Evolutionary conservation across 208 protist species (phyloP).

Genomic region (Acanthamoeba lenticulata): DNA sequence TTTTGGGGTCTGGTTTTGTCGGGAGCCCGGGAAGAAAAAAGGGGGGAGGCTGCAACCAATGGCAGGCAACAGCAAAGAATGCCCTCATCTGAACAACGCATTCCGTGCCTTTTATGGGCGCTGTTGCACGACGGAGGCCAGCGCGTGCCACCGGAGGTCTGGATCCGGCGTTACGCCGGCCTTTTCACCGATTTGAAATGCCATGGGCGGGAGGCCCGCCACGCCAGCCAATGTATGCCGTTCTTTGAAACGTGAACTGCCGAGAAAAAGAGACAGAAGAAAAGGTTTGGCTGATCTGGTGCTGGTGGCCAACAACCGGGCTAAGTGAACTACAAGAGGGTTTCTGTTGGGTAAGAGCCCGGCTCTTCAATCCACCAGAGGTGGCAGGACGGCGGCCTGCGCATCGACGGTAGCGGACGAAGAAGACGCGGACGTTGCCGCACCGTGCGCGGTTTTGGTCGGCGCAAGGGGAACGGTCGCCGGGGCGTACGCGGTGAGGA

Average conservation of each 20-base stretch:
- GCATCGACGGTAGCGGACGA: background rate
- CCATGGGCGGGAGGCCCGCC: too few species aligned
- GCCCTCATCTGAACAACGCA: background rate
- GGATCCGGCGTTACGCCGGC: too few species aligned
- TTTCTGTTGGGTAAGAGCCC: background rate
- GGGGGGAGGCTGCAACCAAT: background rate
- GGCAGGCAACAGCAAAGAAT: background rate
- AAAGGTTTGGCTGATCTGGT: too few species aligned
- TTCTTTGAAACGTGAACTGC: too few species aligned
- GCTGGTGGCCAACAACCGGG: too few species aligned
- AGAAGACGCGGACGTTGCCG: background rate
- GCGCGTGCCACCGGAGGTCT: background rate
- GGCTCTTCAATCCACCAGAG: background rate
- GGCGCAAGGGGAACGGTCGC: background rate
- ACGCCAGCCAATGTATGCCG: too few species aligned
- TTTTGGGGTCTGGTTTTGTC: too few species aligned
- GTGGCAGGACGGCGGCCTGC: background rate
- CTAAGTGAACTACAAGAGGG: background rate
- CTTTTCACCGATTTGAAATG: too few species aligned
- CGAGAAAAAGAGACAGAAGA: too few species aligned
- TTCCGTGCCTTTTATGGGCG: background rate
- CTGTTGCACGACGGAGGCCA: background rate
- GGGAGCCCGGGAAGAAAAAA: background rate
- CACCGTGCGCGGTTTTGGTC: background rate
- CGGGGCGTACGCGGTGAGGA: slow-evolving; percentile 3